phyloP scores from a whole-genome alignment of 805 yeast species.

The Kockiozyma suomiensis region DNA sequence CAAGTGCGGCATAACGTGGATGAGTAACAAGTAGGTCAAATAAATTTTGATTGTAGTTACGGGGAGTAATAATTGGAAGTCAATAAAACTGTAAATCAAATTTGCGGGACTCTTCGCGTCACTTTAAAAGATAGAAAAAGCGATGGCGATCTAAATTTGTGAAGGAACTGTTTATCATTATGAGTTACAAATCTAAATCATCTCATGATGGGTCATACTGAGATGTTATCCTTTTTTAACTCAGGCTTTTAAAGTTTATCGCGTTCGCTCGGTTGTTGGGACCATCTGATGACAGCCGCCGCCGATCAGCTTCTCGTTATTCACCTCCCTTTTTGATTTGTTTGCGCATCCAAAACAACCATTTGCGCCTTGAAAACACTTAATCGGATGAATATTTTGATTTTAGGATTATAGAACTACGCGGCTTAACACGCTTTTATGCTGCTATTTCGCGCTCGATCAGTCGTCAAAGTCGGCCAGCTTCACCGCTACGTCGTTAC shows the following conservation, averaged over 20 bases:
- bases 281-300: neutral
- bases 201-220: too few species aligned
- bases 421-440: conserved; percentile 1
- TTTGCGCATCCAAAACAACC: neutral
- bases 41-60: neutral
- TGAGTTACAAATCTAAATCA: too few species aligned
- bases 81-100: too few species aligned
- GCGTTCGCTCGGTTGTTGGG: neutral
- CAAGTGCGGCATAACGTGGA: neutral
- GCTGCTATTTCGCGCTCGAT: conserved; percentile 37
- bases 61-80: too few species aligned
- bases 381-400: too few species aligned
- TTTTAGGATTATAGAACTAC: neutral
- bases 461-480: conserved; percentile 60
- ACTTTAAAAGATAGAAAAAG: too few species aligned
- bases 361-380: too few species aligned
- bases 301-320: neutral
- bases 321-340: neutral
- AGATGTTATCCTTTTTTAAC: too few species aligned
- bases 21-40: neutral
- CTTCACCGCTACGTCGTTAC: conserved; percentile 57
- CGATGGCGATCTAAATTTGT: too few species aligned
- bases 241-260: too few species aligned
- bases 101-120: too few species aligned
- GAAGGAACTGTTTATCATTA: too few species aligned